Evolutionary conservation across 2,329 filamentous ascomycete species (phyloP).

Genomic region (Monilinia fructicola): DNA sequence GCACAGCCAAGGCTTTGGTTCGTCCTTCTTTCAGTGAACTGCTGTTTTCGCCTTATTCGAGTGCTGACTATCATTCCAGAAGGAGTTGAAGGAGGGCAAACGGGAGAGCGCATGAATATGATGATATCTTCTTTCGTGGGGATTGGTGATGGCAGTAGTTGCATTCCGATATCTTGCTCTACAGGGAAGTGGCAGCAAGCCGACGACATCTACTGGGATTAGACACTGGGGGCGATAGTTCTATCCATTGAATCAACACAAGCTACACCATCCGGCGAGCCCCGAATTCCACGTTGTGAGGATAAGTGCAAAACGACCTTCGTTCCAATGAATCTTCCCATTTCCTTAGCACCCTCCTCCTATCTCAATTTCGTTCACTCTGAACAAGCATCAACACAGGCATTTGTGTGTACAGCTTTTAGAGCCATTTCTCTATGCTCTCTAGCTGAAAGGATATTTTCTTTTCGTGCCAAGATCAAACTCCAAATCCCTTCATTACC

Average conservation of each 20-base stretch:
- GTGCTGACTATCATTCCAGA: slow-evolving; percentile 55
- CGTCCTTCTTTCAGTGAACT: slow-evolving; percentile 3
- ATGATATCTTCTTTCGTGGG: slow-evolving; percentile 33
- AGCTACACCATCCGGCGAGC: slow-evolving; percentile 30
- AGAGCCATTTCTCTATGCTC: slow-evolving; percentile 45
- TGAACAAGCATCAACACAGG: slow-evolving; percentile 36
- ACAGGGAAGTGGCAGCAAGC: slow-evolving; percentile 30
- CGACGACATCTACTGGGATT: slow-evolving; percentile 30
- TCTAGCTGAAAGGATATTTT: slow-evolving; percentile 48
- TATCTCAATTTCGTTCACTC: not conserved
- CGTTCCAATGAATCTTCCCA: slow-evolving; percentile 4
- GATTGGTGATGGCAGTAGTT: slow-evolving; percentile 36
- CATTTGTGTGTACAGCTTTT: slow-evolving; percentile 55
- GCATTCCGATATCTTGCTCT: slow-evolving; percentile 35
- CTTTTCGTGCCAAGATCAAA: slow-evolving; percentile 52
- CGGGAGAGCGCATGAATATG: slow-evolving; percentile 72
- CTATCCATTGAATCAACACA: slow-evolving; percentile 33
- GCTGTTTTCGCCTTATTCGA: slow-evolving; percentile 23
- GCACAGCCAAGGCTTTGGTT: slow-evolving; percentile 96
- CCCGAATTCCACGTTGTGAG: slow-evolving; percentile 8
- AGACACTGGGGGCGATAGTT: slow-evolving; percentile 34
- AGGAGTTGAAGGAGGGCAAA: slow-evolving; percentile 97
- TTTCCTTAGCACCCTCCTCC: not conserved
- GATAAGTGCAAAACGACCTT: slow-evolving; percentile 6
- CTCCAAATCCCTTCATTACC: slow-evolving; percentile 56